Evolutionary conservation across 2,329 filamentous ascomycete species (phyloP), one percentile per base, ranked within the genome.

Genomic region (Metarhizium album): DNA sequence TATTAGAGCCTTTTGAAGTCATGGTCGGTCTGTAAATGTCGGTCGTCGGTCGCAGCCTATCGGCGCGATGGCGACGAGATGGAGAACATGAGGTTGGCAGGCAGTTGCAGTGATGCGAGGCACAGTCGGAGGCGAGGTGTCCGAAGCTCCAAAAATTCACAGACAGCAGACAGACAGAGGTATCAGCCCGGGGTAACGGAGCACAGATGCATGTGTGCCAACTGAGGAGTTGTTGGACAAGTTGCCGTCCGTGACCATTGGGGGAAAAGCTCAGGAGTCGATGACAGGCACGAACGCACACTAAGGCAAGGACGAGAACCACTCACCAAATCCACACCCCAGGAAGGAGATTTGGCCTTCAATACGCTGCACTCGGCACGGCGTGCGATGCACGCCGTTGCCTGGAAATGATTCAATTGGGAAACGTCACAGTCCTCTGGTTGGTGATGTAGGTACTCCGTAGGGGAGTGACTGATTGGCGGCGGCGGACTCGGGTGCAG

Each of bases 1-100:
- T 43, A 53, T 60, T 55, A 54, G 60, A 55, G n/a, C n/a, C 9
- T 53, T 59, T 53, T 50, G 57, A 55, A 8, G 43, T 45, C 54
- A 51, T 53, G 48, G 53, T 57, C 37, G 48, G 53, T 57, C 37
- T 43, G 7, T 59, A 62, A 33, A 23, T 46, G 42, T 27, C 42
- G 23, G 27, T 8, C 8, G 45, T 31, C 63, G 59, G 53, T 61
- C 56, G 59, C 60, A 60, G 58, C 52, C 62, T 62, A 62, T 57
- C 58, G 60, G 62, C 60, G 62, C 52, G 57, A 57, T 55, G 50
- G 50, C 49, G 54, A 52, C 47, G 52, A 55, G 52, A 56, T 52
- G 51, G 55, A 47, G 56, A 56, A 58, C 62, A 65, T 65, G 49
- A 45, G 48, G n/a, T 3, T 47, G 46, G 46, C 46, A 57, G 40